Evolutionary conservation across 192 early-diverging fungal species (phyloP), one percentile per base, ranked within the genome.

Genomic region (Backusella australiensis): DNA sequence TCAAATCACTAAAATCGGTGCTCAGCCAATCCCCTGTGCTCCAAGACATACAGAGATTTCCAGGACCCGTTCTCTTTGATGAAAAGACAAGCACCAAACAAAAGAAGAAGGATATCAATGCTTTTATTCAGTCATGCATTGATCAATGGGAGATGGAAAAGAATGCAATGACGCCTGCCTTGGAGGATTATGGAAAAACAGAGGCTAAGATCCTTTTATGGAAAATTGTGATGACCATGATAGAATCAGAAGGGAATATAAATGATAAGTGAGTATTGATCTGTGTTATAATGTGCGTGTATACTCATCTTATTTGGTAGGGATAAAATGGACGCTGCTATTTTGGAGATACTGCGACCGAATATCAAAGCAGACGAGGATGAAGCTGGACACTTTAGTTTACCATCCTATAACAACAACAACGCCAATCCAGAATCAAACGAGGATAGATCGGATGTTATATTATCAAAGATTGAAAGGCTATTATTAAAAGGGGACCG

Each of bases 31-130:
- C 26, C 12, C 34, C 56, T 21, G 63, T 76, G 11, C 53, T 80
- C 19, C 68, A 78, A 15, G 67, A 74, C 2, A 72, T 87, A 11
- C 38, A 78, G 17, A 49, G 77, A 8, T 89, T 84, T 19, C 78
- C 82, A 21, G 89, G 89, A n/a, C 93, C 93, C 63, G 74, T 94
- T 4, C 70, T 94, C 7, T 82, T 88, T 73, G 91, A 92, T 67
- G 83, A 75, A 26, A 81, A 75, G 21, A 75, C 81, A 1, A 74
- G 80, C 8, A 34, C 75, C 17, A 86, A 85, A 49, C 82, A 83
- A 36, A 89, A 89, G 74, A 80, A 77, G 65, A 86, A 89, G 72
- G 81, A 85, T 56, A 82, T 85, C 4, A 41, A 74, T 41, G 81
- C 80, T n/a, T 83, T 81, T 68, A 71, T 88, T 36, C 76, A 80